Conservation (phyloP, 176 grass and related monocot genomes). For the Raddia guianensis region DNA sequence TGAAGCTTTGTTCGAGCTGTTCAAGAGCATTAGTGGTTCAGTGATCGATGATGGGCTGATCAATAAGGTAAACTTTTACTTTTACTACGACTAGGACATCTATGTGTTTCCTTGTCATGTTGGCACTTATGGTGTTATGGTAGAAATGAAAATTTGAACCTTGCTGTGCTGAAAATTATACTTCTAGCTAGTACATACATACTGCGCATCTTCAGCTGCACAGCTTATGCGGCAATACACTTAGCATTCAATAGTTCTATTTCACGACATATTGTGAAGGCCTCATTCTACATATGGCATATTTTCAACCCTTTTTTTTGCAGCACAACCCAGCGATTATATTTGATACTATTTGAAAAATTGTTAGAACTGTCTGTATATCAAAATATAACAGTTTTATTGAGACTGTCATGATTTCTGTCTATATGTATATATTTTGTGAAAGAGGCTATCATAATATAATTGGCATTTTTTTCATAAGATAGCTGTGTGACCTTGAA, state of each 20-base stretch:
- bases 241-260: neutral
- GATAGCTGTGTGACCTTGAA: neutral
- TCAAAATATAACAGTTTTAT: conserved; percentile 1
- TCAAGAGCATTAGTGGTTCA: conserved; percentile 95
- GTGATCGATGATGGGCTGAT: conserved; percentile 88
- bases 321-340: neutral
- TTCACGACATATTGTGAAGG: neutral
- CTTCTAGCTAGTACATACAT: neutral
- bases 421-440: too few species aligned
- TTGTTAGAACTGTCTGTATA: neutral
- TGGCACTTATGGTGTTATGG: neutral
- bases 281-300: neutral
- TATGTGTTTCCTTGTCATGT: neutral
- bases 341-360: conserved; percentile 8
- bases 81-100: neutral
- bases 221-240: neutral
- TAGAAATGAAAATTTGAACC: conserved; percentile 4
- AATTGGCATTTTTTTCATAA: neutral
- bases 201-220: neutral
- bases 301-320: neutral
- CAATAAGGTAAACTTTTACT: conserved; percentile 68
- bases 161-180: neutral
- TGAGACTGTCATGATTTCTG: neutral
- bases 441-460: neutral
- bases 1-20: conserved; percentile 89